A percentile compares a stretch with the other conserved stretches of the same genome.
Conservation (phyloP, 164 flowering plant species). For the Vitis rotundifolia region DNA sequence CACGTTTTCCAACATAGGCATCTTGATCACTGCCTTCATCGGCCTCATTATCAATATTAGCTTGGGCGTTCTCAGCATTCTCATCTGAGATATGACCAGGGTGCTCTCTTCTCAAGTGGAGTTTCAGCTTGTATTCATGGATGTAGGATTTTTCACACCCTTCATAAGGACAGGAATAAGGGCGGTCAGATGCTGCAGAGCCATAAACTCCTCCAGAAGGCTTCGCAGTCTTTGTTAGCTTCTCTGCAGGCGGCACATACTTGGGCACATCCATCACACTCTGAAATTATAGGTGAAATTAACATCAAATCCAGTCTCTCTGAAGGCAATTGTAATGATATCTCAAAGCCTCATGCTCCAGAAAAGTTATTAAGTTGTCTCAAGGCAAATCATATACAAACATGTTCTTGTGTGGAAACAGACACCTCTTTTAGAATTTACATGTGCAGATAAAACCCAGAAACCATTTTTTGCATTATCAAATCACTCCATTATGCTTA, state of each 20-base stretch:
- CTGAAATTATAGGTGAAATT: constrained; percentile 26
- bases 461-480: no score
- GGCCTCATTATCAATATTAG: constrained; percentile 61
- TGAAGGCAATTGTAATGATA: no score
- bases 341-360: no score
- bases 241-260: constrained; percentile 62
- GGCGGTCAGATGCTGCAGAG: constrained; percentile 82
- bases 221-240: constrained; percentile 52
- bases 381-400: no score
- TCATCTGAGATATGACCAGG: constrained; percentile 83
- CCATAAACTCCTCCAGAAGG: constrained; percentile 50
- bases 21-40: constrained; percentile 91
- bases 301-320: background rate
- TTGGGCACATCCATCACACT: constrained; percentile 38
- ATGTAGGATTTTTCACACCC: constrained; percentile 94
- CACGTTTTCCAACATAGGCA: constrained; percentile 50
- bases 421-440: no score
- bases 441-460: no score
- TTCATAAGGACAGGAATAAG: constrained; percentile 86
- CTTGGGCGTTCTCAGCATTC: constrained; percentile 51
- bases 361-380: no score
- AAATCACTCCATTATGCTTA: no score
- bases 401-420: no score
- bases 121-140: constrained; percentile 96
- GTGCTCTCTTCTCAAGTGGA: constrained; percentile 87